Conservation (phyloP, 2,329 filamentous ascomycete species). For the Rosellinia necatrix region DNA sequence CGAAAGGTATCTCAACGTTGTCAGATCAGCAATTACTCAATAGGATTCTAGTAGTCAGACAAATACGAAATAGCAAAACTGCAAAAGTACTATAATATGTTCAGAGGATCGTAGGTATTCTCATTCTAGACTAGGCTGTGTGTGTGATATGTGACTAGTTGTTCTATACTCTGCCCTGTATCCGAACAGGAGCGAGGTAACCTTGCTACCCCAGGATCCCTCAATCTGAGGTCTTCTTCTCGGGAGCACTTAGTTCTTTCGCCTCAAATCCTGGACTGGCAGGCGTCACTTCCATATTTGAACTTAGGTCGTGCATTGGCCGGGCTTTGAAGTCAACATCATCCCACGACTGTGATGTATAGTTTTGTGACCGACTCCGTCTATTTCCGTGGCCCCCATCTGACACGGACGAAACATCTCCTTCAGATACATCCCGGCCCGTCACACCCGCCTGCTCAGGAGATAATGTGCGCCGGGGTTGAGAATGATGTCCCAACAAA, state of each 20-base stretch:
- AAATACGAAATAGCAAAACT: neutral
- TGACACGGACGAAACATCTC: constrained; percentile 29
- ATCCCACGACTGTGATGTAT: constrained; percentile 17
- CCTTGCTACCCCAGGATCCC: neutral
- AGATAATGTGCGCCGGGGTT: constrained; percentile 31
- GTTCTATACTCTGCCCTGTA: constrained; percentile 11
- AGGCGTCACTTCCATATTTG: constrained; percentile 11
- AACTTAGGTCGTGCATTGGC: neutral
- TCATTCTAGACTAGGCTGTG: constrained; percentile 25
- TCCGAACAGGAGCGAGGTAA: neutral
- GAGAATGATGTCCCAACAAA: constrained; percentile 29
- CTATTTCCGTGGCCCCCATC: constrained; percentile 23
- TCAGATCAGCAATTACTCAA: too few species aligned
- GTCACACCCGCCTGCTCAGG: constrained; percentile 44
- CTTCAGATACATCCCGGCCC: constrained; percentile 45
- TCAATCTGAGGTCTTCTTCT: constrained; percentile 10
- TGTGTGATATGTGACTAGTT: too few species aligned
- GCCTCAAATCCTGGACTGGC: constrained; percentile 18
- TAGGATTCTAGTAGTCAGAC: neutral
- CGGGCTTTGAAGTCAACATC: neutral
- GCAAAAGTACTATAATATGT: neutral
- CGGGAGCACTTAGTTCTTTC: constrained; percentile 1
- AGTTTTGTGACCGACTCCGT: constrained; percentile 20
- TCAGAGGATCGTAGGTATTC: constrained; percentile 8
- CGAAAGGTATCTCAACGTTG: too few species aligned